A percentile compares a stretch with the other conserved stretches of the same genome.
These are phyloP conservation scores for Corymbia citriodora DNA, from an alignment of 441 rosid genomes.

Conservation along the genomic window DNA sequence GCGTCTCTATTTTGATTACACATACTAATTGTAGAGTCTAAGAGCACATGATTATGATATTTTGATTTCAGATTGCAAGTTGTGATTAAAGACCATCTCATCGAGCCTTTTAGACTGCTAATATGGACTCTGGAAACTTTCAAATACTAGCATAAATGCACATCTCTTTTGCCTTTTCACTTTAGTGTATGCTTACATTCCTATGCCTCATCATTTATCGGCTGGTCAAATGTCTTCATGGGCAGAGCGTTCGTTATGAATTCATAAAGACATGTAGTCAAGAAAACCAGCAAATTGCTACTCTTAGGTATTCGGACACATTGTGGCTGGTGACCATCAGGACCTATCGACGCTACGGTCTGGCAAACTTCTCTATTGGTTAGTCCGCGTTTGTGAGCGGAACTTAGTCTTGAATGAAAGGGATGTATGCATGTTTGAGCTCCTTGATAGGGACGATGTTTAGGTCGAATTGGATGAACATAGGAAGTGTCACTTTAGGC, in stretches of 20 bases:
- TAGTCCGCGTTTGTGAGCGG: fast-evolving
- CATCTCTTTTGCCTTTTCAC: not conserved
- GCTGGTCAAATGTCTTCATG: not conserved
- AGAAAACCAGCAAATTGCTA: fast-evolving
- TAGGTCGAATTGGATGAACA: not conserved
- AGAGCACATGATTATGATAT: not conserved
- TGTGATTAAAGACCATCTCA: not conserved
- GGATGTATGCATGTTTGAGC: not conserved
- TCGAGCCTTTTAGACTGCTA: not conserved
- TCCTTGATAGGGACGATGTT: not conserved
- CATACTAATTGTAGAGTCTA: not conserved
- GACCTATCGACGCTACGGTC: fast-evolving
- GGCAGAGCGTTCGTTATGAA: not conserved
- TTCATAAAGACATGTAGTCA: not conserved
- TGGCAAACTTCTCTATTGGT: not conserved
- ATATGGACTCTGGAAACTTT: not conserved
- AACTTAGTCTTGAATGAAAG: not conserved
- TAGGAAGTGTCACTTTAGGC: not conserved
- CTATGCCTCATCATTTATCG: not conserved
- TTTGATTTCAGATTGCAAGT: not conserved
- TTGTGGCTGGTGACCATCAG: not conserved
- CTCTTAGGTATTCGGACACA: fast-evolving
- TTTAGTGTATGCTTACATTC: not conserved
- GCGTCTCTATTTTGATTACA: not conserved
- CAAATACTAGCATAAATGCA: not conserved